A percentile compares a stretch with the other conserved stretches of the same genome.
These are phyloP conservation scores for Tuber brumale DNA, from an alignment of 495 filamentous ascomycete species.

Conservation along the genomic window DNA sequence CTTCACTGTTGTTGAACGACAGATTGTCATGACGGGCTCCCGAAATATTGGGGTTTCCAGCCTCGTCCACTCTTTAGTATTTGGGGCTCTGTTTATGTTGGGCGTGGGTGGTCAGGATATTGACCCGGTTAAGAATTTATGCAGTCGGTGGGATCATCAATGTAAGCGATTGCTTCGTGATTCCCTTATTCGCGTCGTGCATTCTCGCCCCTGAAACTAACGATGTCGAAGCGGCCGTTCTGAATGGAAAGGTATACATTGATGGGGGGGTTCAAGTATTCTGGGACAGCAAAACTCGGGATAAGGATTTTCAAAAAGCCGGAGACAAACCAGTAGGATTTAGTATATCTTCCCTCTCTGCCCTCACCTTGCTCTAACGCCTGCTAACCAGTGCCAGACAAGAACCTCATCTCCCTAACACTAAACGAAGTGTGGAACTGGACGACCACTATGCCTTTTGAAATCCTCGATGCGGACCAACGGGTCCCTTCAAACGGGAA, in stretches of 20 bases:
- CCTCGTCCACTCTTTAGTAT: neutral
- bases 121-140: conserved; percentile 32
- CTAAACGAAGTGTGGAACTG: conserved; percentile 23
- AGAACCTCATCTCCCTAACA: conserved; percentile 29
- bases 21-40: neutral
- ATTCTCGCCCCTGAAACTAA: conserved; percentile 5
- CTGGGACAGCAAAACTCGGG: conserved; percentile 7
- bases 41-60: neutral
- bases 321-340: conserved; percentile 22
- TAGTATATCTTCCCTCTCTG: conserved; percentile 14
- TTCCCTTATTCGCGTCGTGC: neutral
- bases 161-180: conserved; percentile 19
- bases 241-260: conserved; percentile 21
- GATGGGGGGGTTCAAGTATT: conserved; percentile 25
- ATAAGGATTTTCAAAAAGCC: conserved; percentile 2
- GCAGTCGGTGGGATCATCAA: conserved; percentile 25
- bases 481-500: neutral
- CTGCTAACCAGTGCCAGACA: conserved; percentile 4
- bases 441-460: conserved; percentile 5
- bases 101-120: neutral
- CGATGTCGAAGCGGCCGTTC: conserved; percentile 23
- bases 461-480: conserved; percentile 5
- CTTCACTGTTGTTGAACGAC: neutral
- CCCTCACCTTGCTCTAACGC: neutral
- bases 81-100: neutral